Conservation (phyloP, 2,329 filamentous ascomycete species). For the Trichophyton benhamiae region DNA sequence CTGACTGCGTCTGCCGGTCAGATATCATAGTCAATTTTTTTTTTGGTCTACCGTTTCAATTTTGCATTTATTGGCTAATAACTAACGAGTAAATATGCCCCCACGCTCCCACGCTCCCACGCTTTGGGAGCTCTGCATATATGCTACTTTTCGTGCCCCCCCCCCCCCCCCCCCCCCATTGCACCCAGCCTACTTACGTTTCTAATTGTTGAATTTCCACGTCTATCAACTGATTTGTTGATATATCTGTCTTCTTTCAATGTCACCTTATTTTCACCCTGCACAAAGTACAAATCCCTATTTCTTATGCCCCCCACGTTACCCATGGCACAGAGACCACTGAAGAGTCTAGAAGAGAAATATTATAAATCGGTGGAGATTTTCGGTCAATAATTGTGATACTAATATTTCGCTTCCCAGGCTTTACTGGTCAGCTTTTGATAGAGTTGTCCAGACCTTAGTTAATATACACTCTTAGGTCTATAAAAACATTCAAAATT, state of each 20-base stretch:
- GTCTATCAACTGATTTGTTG: too few species aligned
- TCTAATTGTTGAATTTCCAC: too few species aligned
- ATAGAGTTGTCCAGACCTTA: not conserved
- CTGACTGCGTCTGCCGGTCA: conserved; percentile 9
- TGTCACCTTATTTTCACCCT: not conserved
- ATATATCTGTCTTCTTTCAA: not conserved
- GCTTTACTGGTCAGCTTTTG: not conserved
- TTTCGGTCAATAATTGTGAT: not conserved
- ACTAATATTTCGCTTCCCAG: not conserved
- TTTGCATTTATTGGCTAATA: not conserved
- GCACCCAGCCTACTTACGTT: too few species aligned
- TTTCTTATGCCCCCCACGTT: not conserved
- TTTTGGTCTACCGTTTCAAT: not conserved
- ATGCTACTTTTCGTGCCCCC: too few species aligned
- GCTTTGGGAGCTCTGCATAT: too few species aligned
- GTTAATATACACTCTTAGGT: not conserved
- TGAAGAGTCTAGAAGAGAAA: not conserved
- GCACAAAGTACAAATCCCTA: not conserved
- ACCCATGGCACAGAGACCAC: not conserved
- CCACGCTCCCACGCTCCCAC: not conserved
- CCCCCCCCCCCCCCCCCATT: too few species aligned
- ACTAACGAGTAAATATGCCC: not conserved
- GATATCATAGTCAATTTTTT: conserved; percentile 4
- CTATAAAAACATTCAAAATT: not conserved
- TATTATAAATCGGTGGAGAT: not conserved